Base-by-base conservation (phyloP, 768 basidiomycete genomes). In the Astraeus odoratus region DNA sequence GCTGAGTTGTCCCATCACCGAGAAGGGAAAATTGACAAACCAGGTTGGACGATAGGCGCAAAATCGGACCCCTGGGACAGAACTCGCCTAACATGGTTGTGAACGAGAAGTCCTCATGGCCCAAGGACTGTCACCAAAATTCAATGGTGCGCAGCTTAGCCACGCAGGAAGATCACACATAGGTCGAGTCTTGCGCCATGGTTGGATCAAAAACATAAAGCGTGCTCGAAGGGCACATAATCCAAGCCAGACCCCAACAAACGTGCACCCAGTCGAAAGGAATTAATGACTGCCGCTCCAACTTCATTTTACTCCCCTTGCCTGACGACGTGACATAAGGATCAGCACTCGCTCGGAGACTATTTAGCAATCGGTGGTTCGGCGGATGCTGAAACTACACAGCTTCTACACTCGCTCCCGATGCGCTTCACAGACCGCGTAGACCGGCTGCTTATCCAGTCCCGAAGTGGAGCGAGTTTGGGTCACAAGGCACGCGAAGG, bases 251-350 rank as follows among this genome's bases (percentile, higher is more conserved):
- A 39, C n/a, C n/a, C n/a, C n/a, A n/a, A n/a, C 20, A 39, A 16
- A 42, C 19, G 29, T 19, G 30, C 20, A 8, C 30, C 19, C 9
- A 13, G 27, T n/a, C 27, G 16, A 30, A 18, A 22, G 31, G 31
- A 33, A 20, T 33, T 42, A 42, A 42, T 25, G 37, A 39, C 13
- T 22, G 5, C 13, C 16, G 15, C 37, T 39, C 37, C 37, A 27
- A 19, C 25, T 41, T 18, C 27, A 16, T 27, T n/a, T 41, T 29
- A 10, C n/a, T 9, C 18, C 39, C 39, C n/a, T 39, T 30, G 29
- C 37, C 22, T 45, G 31, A 26, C 39, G 39, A 41, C 39, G 39
- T 40, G n/a, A 41, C 45, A 46, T 46, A 46, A 46, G 24, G 39
- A 40, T 23, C 38, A 41, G 39, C 38, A 15, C n/a, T 40, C 39